These are phyloP conservation scores for Fusarium graminum DNA, from an alignment of 2,329 filamentous ascomycete genomes.

Conservation along the genomic window DNA sequence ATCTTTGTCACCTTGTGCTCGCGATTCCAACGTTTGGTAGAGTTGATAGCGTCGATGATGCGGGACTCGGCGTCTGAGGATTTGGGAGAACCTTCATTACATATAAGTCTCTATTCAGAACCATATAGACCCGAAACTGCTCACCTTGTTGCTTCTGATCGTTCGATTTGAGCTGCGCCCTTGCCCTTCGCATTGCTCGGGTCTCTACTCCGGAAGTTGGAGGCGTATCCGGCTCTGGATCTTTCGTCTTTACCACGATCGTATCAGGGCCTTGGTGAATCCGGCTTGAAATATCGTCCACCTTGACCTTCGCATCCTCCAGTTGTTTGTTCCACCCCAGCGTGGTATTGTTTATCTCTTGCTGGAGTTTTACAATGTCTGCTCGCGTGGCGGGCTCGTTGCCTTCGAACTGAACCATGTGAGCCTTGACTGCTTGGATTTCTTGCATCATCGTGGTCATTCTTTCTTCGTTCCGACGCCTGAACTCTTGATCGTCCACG, in stretches of 20 bases:
- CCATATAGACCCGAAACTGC: background rate
- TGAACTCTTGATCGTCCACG: constrained; percentile 49
- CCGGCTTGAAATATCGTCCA: constrained; percentile 44
- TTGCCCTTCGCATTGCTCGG: constrained; percentile 20
- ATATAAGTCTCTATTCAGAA: constrained; percentile 3
- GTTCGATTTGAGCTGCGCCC: background rate
- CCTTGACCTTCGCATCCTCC: constrained; percentile 36
- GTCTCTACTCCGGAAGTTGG: constrained; percentile 22
- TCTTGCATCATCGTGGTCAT: constrained; percentile 51
- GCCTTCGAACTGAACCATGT: constrained; percentile 37
- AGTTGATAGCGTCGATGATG: constrained; percentile 54
- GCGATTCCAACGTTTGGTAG: constrained; percentile 56
- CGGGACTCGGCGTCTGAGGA: constrained; percentile 40
- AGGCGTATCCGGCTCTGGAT: constrained; percentile 1
- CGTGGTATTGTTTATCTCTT: constrained; percentile 37
- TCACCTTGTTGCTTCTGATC: constrained; percentile 21
- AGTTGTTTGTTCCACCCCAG: constrained; percentile 45
- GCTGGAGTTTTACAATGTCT: constrained; percentile 39
- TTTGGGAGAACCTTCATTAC: constrained; percentile 11
- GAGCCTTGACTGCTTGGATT: constrained; percentile 50
- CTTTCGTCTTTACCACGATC: constrained; percentile 35
- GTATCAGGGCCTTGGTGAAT: constrained; percentile 43
- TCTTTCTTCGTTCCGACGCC: constrained; percentile 49
- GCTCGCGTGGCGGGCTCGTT: constrained; percentile 21
- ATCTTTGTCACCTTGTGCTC: constrained; percentile 54